Base-by-base conservation (phyloP, 108 stramenopile species). In the Bacterosira constricta region DNA sequence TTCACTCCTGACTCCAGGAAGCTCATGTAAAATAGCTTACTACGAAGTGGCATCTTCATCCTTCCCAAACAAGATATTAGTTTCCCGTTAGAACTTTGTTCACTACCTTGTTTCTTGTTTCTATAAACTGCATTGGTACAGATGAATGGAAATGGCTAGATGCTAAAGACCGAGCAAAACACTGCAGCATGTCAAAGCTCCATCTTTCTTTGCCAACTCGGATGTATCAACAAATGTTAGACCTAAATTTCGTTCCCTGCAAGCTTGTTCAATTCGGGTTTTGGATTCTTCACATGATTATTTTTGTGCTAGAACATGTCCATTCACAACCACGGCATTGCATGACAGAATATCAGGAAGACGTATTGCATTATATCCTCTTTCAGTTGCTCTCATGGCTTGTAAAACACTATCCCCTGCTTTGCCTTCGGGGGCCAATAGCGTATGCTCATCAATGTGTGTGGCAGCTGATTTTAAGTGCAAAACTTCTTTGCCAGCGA, bases 191-290 rank as follows among this genome's bases (percentile, higher is more conserved):
- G 87, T 91, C 56, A 88, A 55, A 0, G 90, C 90, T 0, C 79
- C 90, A 73, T 91, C 90, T 18, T 69, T 71, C 67, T 91, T 91
- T 17, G 88, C 90, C 44, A 85, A 68, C 71, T 91, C 90, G 10
- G 71, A 73, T 18, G 63, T 71, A 60, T 83, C 73, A 38, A 88
- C 70, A 69, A 75, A 88, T 3, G 72, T 62, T 10, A 87, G 44
- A 4, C 58, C 42, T 7, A 85, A 37, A 42, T 71, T 56, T 25
- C 86, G 69, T 29, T 84, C 80, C 20, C 18, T 15, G 0, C 82
- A 84, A 35, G 80, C 83, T 11, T 70, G 10, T 37, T 63, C 39
- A 21, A 91, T 68, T 23, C 85, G 39, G 5, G 29, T 29, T 47
- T 77, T 78, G 1, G 88, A 82, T 53, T 80, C 77, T n/a, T 60